Evolutionary conservation across 345 rosid genomes (phyloP), one percentile per base, ranked within the genome.

Genomic region (Xanthoceras sorbifolium): DNA sequence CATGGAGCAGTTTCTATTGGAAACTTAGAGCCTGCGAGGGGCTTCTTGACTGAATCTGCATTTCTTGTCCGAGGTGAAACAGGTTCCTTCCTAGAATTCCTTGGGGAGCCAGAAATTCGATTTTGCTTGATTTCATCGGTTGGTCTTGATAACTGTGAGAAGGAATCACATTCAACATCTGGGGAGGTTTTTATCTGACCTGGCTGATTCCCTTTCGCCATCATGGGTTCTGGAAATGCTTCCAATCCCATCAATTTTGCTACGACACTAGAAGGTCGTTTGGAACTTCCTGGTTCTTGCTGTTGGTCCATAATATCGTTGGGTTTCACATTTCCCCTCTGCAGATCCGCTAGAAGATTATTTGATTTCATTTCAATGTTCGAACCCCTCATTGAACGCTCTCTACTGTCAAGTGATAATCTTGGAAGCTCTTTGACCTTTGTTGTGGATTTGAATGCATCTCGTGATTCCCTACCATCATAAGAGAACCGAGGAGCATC

Each of bases 171-270:
- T 73, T 83, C 80, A n/a, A 62, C 85, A 57, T 74, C 74, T 5
- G 60, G 63, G 36, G 70, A 25, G 69, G 80, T 74, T 69, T 76
- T 67, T 36, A 52, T 65, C 32, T 75, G 77, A 61, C 68, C 67
- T 11, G 71, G 72, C 50, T 70, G 86, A 76, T 75, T 70, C 38
- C 60, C 67, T 10, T 59, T 78, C 60, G 64, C 40, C 17, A 77
- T 65, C 73, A 40, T 66, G 48, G 89, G 63, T 70, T 85, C 88
- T 48, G 92, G 91, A 54, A 85, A 76, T 75, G 79, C 79, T 73
- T 94, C 99, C 72, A 97, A 84, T 28, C 99, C 98, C 98, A 94
- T 96, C 82, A 96, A 67, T 86, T 88, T 94, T 22, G 93, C 98
- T 71, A 94, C 91, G 64, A 92, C 87, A 72, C 90, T 86, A 5